Base-by-base conservation (phyloP, 805 yeast genomes). In the Zygoascus flipseniorum region DNA sequence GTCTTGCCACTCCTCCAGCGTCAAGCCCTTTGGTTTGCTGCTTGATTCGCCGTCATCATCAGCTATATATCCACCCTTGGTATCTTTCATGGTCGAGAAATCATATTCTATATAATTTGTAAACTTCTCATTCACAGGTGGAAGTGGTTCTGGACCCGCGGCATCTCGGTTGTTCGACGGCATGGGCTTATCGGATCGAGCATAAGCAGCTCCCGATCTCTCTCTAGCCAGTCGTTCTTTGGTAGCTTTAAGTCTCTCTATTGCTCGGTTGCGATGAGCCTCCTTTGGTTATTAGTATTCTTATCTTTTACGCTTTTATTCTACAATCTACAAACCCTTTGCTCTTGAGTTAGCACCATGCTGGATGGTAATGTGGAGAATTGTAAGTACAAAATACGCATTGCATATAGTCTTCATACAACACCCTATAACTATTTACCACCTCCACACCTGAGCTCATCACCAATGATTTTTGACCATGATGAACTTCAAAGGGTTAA, bases 41-140 rank as follows among this genome's bases (percentile, higher is more conserved):
- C n/a, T 13, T 2, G 50, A 52, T 6, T 54, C 64, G 16, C 54
- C 58, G 48, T 63, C 66, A 54, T 59, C 70, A 18, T 49, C 52
- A 4, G 20, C 41, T 58, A 90, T 73, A 65, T 83, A 90, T 20
- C 99, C 99, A 61, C 97, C 98, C 62, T 79, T 77, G 1, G 85
- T 73, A 61, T 93, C 97, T 57, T 80, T 79, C 89, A 95, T 86
- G n/a, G 89, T 85, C 2, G 97, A 79, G 60, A 93, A 79, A 69
- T 93, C 67, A 58, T 64, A 73, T 47, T 73, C 76, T 42, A 73
- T 70, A 54, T 69, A 73, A 54, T 68, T 68, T 43, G 63, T 54
- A 54, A 66, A 63, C 58, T 64, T 66, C 48, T 63, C 58, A 9
- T 59, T 47, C 9, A 52, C 60, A 16, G 61, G 60, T 10, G 43